These are phyloP conservation scores for Yamadazyma atlantica DNA, from an alignment of 1,139 yeast species.

Conservation along the genomic window DNA sequence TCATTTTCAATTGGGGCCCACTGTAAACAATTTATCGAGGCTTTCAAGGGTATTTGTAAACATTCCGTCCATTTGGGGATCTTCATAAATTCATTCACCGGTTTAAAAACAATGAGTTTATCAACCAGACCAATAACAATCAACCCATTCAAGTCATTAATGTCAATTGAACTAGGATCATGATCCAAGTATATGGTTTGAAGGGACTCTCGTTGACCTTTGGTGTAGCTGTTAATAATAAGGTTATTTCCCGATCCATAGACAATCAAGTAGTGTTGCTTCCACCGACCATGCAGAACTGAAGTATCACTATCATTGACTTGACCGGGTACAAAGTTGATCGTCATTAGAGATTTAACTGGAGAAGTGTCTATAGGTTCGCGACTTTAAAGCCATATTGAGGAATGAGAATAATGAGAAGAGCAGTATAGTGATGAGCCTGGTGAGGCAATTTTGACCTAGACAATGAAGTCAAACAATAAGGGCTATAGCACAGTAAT, in stretches of 20 bases:
- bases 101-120: slow-evolving; percentile 39
- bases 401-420: background rate
- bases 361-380: background rate
- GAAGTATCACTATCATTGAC: slow-evolving; percentile 61
- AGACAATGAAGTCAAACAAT: too few relatives aligned
- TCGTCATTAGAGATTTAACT: slow-evolving; percentile 42
- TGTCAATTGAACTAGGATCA: slow-evolving; percentile 67
- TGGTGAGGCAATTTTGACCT: too few relatives aligned
- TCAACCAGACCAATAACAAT: slow-evolving; percentile 46
- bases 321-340: slow-evolving; percentile 82
- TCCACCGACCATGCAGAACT: slow-evolving; percentile 68
- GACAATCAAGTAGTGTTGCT: slow-evolving; percentile 59
- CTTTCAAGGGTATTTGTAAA: slow-evolving; percentile 21
- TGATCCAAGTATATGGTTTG: slow-evolving; percentile 74
- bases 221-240: slow-evolving; percentile 30
- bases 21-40: slow-evolving; percentile 49
- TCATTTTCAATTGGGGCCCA: slow-evolving; percentile 69
- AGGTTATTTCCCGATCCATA: slow-evolving; percentile 90
- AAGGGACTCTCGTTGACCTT: slow-evolving; percentile 30
- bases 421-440: too few relatives aligned
- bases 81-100: slow-evolving; percentile 43
- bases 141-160: slow-evolving; percentile 59
- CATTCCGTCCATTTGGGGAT: slow-evolving; percentile 51
- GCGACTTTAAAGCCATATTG: too few relatives aligned
- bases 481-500: too few relatives aligned